phyloP scores from a whole-genome alignment of 108 stramenopile genomes.

The Phaeodactylum tricornutum region DNA sequence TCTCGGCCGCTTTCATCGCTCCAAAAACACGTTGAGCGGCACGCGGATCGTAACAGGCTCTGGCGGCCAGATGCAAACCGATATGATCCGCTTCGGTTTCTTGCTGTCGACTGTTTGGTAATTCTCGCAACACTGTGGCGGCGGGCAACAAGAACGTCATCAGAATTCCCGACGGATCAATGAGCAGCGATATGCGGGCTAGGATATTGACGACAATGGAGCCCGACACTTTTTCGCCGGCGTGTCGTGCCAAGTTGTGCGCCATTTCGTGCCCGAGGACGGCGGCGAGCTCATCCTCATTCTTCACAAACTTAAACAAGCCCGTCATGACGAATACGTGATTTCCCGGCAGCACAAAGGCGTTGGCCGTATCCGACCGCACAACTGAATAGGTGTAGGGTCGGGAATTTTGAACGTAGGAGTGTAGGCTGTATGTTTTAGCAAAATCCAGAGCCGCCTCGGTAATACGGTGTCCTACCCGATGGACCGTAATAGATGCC shows the following conservation, averaged over 20 bases:
- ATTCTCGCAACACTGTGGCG: slow-evolving; percentile 34
- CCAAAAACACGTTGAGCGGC: slow-evolving; percentile 60
- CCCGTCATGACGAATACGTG: slow-evolving; percentile 78
- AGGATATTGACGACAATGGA: slow-evolving; percentile 36
- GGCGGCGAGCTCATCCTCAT: slow-evolving; percentile 79
- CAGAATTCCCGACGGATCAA: slow-evolving; percentile 73
- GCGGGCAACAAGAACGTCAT: slow-evolving; percentile 46
- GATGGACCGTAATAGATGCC: slow-evolving; percentile 48
- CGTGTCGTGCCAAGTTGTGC: slow-evolving; percentile 75
- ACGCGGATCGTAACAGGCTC: slow-evolving; percentile 77
- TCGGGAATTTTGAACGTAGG: slow-evolving; percentile 19
- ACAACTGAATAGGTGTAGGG: slow-evolving; percentile 70
- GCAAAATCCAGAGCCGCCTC: slow-evolving; percentile 29
- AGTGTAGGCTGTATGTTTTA: slow-evolving; percentile 12
- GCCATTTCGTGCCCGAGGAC: slow-evolving; percentile 59
- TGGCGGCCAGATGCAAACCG: slow-evolving; percentile 55
- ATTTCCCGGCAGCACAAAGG: slow-evolving; percentile 78
- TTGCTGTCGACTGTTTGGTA: slow-evolving; percentile 67
- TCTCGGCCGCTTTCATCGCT: slow-evolving; percentile 19
- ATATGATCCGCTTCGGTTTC: slow-evolving; percentile 80
- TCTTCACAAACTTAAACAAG: slow-evolving; percentile 49
- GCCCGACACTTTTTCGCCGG: slow-evolving; percentile 61
- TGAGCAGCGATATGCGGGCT: slow-evolving; percentile 28
- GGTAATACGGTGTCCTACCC: slow-evolving; percentile 69
- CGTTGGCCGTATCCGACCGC: slow-evolving; percentile 64